Evolutionary conservation across 345 rosid species (phyloP).

Genomic region (Linum trigynum): DNA sequence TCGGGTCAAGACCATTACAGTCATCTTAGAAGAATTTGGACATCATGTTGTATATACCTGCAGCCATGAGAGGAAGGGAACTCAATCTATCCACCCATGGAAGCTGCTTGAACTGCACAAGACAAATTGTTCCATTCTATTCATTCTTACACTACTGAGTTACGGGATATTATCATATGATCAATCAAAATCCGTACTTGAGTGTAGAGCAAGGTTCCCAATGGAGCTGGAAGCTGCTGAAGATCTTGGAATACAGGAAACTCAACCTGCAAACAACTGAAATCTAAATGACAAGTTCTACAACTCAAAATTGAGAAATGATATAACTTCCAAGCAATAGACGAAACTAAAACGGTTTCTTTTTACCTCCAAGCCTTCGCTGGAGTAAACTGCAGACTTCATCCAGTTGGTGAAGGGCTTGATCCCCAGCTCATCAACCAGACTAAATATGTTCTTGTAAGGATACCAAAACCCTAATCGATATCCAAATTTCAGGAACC

Average conservation of each 20-base stretch:
- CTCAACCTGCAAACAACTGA: conserved; percentile 37
- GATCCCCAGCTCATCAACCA: conserved; percentile 41
- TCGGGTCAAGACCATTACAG: neutral
- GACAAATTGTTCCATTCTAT: neutral
- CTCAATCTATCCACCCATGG: conserved; percentile 41
- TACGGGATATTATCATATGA: neutral
- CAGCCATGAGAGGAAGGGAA: conserved; percentile 48
- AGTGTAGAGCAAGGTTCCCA: conserved; percentile 43
- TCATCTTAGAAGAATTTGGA: neutral
- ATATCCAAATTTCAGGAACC: neutral
- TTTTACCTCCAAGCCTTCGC: conserved; percentile 39
- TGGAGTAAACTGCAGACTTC: conserved; percentile 38
- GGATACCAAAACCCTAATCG: conserved; percentile 52
- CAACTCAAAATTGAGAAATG: neutral
- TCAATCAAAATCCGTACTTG: conserved; percentile 23
- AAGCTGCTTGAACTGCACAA: conserved; percentile 37
- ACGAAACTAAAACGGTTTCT: neutral
- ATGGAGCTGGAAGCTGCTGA: conserved; percentile 51
- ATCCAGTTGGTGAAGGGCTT: conserved; percentile 41
- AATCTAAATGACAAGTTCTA: neutral
- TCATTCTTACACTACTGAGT: neutral
- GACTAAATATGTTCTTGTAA: conserved; percentile 38
- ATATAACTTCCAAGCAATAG: too few relatives aligned
- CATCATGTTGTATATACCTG: conserved; percentile 25
- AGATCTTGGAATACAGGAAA: conserved; percentile 53